Evolutionary conservation across 2,329 filamentous ascomycete species (phyloP), one percentile per base, ranked within the genome.

Genomic region (Scytalidium sp.): DNA sequence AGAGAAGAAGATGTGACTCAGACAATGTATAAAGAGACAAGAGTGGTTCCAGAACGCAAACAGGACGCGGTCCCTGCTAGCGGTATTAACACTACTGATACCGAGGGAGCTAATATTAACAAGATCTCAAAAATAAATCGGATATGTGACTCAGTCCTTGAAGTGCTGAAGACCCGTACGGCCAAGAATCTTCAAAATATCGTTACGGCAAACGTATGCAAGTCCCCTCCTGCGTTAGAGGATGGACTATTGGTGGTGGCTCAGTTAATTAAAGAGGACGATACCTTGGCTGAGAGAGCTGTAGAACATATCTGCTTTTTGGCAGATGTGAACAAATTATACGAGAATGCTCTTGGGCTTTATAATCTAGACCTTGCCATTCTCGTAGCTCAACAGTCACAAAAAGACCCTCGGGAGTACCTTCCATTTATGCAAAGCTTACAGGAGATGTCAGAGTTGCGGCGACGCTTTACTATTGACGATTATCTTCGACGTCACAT

Each of bases 221-320:
- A 97, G 67, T 81, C 77, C 3, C 94, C 94, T 1, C 91, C 94
- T 6, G 93, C 96, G 45, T 79, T 97, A 1, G 89, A 95, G 50
- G 86, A 93, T 53, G 94, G 91, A 2, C 75, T 99, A 45, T 73
- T 73, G 2, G 83, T 97, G 25, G 88, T 97, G 27, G 86, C 90
- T 3, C 79, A 84, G 47, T 72, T 99, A 29, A 80, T 84, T 75
- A 53, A 80, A 49, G 79, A 86, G 57, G 81, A 87, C 45, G 75
- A 83, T 40, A 79, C 84, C 46, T 77, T 92, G 57, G 90, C 90
- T 0, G 93, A 97, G 58, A 87, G 86, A 66, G 93, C 93, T 0
- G 87, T 97, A 19, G 91, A 97, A 65, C 94, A 99, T 63, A 97
- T 99, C 52, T 97, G 91, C 75, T 99, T 99, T 75, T 79, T 99